These are phyloP conservation scores for Neophaeococcomyces aloes DNA, from an alignment of 2,329 filamentous ascomycete genomes.

Conservation along the genomic window DNA sequence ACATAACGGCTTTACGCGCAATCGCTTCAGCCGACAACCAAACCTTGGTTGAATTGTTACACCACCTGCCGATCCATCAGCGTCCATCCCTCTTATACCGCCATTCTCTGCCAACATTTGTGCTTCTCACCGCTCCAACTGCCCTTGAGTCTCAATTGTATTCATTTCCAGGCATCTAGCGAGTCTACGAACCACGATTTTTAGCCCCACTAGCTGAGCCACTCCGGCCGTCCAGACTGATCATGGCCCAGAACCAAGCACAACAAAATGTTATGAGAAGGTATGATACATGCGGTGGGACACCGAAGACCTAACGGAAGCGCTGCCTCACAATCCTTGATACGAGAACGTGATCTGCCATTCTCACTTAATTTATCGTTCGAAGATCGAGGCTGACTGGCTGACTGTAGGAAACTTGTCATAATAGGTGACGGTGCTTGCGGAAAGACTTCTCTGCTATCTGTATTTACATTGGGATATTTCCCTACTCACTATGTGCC, in stretches of 20 bases:
- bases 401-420: constrained; percentile 66
- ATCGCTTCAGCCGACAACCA: neutral
- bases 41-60: constrained; percentile 4
- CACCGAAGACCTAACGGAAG: neutral
- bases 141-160: neutral
- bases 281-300: constrained; percentile 36
- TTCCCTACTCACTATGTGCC: constrained; percentile 84
- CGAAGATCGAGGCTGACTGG: neutral
- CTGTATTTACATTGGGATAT: constrained; percentile 94
- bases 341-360: neutral
- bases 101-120: neutral
- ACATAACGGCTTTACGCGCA: constrained; percentile 2
- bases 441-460: constrained; percentile 93
- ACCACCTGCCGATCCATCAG: constrained; percentile 5
- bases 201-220: constrained; percentile 1
- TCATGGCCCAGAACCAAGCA: constrained; percentile 37
- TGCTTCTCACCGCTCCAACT: neutral
- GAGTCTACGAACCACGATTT: neutral
- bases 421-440: constrained; percentile 97
- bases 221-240: neutral
- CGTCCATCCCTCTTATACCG: constrained; percentile 3
- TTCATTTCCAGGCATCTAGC: neutral
- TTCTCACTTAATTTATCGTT: neutral
- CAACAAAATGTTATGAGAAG: constrained; percentile 53
- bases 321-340: neutral